Conservation (phyloP, 768 basidiomycete genomes). For the Mycena rosella region DNA sequence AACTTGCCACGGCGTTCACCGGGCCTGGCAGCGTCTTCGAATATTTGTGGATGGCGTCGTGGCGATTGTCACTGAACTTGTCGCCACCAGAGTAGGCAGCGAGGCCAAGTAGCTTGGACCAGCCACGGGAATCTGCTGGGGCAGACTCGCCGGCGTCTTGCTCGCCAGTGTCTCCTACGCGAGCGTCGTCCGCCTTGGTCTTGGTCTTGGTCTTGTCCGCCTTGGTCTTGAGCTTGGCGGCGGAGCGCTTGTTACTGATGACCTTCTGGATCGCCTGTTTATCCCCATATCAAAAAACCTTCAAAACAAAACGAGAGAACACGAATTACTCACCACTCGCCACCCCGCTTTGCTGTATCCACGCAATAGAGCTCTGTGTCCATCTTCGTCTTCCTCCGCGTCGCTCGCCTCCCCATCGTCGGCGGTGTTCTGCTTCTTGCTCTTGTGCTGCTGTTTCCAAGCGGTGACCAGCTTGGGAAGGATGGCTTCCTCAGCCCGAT, state of each 20-base stretch:
- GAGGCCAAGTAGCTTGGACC: too few species aligned
- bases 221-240: not conserved
- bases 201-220: too few species aligned
- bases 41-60: conserved; percentile 1
- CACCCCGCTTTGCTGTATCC: too few species aligned
- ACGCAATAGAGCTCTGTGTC: too few species aligned
- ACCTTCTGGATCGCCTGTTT: conserved; percentile 30
- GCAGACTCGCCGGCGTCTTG: too few species aligned
- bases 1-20: too few species aligned
- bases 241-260: conserved; percentile 27
- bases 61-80: conserved; percentile 15
- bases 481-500: conserved; percentile 11
- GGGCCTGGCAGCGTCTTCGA: conserved; percentile 10
- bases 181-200: too few species aligned
- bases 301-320: not conserved
- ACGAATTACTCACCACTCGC: conserved; percentile 2
- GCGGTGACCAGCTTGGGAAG: conserved; percentile 10
- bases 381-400: too few species aligned
- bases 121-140: too few species aligned
- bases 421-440: not conserved
- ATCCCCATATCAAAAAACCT: not conserved
- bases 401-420: not conserved
- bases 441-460: conserved; percentile 17
- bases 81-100: conserved; percentile 27
- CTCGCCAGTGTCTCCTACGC: too few species aligned